Evolutionary conservation across 441 rosid species (phyloP), one percentile per base, ranked within the genome.

Genomic region (Flueggea neowawraea): DNA sequence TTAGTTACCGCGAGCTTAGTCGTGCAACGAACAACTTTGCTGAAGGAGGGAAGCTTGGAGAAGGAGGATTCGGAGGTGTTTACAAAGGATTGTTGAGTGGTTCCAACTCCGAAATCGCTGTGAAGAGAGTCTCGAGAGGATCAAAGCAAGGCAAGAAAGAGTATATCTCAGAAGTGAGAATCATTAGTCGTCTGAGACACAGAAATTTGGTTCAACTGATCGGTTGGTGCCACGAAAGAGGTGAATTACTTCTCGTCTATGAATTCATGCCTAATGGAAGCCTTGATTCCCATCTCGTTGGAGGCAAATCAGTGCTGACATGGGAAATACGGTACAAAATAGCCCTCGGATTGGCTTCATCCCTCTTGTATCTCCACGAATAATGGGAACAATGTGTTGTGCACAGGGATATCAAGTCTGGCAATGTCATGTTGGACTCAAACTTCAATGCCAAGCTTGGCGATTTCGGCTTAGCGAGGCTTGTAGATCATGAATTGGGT

Each of bases 171-270:
- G 83, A 79, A 52, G 77, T 80, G 50, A 69, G 57, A 55, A 73
- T 76, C 62, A 80, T 83, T 22, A 78, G 75, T 63, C 60, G 68
- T 44, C 33, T 78, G 58, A 54, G 76, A 57, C 84, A 78, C 5
- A 60, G 69, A 32, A 80, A 83, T 28, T 44, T 77, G 28, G 74
- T 79, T 5, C 59, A 77, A 31, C 80, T 77, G n/a, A 31, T 82
- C 3, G 79, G 77, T 2, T 79, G 82, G 81, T 78, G 85, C 58
- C 81, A 75, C 11, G 72, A 80, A 41, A 58, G 49, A 53, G 64
- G 54, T 10, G 66, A 70, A 15, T 43, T 69, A n/a, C 28, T 78
- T 3, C 56, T 75, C 7, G 65, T 73, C 22, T 73, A 64, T 6
- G 83, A 75, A 54, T 69, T 72, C 70, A 64, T 80, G 78, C 75